Base-by-base conservation (phyloP, 371 early-diverging fungal species). In the Rhizopus delemar region DNA sequence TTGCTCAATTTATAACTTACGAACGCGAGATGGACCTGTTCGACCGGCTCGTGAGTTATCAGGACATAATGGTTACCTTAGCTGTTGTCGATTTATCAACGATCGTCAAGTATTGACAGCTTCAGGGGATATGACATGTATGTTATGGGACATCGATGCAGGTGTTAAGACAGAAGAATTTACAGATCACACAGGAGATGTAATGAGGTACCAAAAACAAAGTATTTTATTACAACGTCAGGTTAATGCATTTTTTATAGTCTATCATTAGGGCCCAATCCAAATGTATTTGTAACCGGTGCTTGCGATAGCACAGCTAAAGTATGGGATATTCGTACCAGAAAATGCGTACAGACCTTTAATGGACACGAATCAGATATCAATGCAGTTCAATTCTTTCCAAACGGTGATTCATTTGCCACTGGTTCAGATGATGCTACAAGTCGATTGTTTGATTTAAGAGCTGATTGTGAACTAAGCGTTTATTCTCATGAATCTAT, bases 241-340 rank as follows among this genome's bases (percentile, higher is more conserved):
- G 34, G 9, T 31, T 8, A 52, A 29, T 38, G 22, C 29, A 34
- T 9, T 34, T 46, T 29, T 39, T 15, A 34, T 66, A 88, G 91
- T 67, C 70, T 99, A 50, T 94, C 96, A 54, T 75, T 97, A 59
- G 84, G 89, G 9, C 93, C 96, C 3, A 92, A 94, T 75, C 93
- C 94, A 54, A 94, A 93, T 72, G 86, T 95, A 33, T 98, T 99
- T 78, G 98, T 97, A 4, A 91, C 94, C 7, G 99, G 96, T 63
- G 98, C 96, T 52, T 99, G 99, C 72, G 99, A 99, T 74, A 88
- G 97, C n/a, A 95, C 98, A 3, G 93, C 98, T 41, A 97, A 97
- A 78, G 89, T 99, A 9, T 99, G 99, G 99, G 99, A 99, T 73
- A 96, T 98, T 59, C 84, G 99, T 59, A 88, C 92, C 9, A 94